Evolutionary conservation across 73 alveolate species (phyloP).

Genomic region (Paramecium sonneborni): DNA sequence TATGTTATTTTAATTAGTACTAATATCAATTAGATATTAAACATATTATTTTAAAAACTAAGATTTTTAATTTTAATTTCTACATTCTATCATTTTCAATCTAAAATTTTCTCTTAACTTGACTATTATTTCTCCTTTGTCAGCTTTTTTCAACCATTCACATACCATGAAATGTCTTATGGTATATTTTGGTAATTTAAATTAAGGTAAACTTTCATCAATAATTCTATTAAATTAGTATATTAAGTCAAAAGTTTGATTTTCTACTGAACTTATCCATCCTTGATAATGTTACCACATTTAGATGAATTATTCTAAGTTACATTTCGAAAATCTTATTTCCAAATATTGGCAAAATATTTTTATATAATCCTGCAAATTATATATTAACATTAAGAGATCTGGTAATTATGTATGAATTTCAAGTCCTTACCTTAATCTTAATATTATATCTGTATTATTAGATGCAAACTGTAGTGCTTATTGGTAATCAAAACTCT

Average conservation of each 20-base stretch:
- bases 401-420: background rate
- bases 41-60: background rate
- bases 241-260: background rate
- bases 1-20: background rate
- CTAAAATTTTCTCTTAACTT: background rate
- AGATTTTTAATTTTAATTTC: background rate
- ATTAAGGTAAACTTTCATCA: background rate
- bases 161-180: constrained; percentile 1
- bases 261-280: constrained; percentile 19
- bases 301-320: background rate
- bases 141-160: constrained; percentile 7
- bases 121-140: background rate
- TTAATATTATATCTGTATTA: background rate
- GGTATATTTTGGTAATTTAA: background rate
- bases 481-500: background rate
- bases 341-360: background rate
- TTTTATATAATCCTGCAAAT: background rate
- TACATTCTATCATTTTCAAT: background rate
- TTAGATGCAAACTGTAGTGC: background rate
- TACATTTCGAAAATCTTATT: background rate
- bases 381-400: background rate
- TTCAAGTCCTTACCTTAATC: constrained; percentile 4
- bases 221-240: background rate
- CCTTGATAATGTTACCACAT: constrained; percentile 24
- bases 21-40: background rate